phyloP scores from a whole-genome alignment of 352 stramenopile genomes.

The Phytophthora sp. region DNA sequence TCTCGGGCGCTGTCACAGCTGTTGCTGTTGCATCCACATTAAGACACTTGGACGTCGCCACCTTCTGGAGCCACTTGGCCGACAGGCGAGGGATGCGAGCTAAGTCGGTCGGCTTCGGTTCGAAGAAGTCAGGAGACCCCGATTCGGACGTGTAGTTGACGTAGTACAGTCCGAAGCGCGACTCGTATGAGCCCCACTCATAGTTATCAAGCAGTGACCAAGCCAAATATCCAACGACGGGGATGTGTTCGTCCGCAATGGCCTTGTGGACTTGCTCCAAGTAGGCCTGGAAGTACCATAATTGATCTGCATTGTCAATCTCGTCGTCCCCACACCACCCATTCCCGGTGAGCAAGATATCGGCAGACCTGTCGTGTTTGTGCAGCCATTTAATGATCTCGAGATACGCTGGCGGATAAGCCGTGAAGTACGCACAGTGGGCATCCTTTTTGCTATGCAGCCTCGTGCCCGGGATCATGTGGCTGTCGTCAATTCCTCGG shows the following conservation, averaged over 20 bases:
- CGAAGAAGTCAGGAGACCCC: conserved; percentile 25
- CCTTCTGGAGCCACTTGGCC: conserved; percentile 41
- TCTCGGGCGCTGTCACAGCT: conserved; percentile 5
- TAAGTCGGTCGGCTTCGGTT: conserved; percentile 33
- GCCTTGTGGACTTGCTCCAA: conserved; percentile 52
- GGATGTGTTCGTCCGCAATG: conserved; percentile 36
- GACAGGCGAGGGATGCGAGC: conserved; percentile 42
- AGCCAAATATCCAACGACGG: conserved; percentile 33
- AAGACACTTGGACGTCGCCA: conserved; percentile 34
- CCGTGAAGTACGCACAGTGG: conserved; percentile 51
- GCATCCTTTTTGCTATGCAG: conserved; percentile 19
- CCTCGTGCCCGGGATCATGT: conserved; percentile 12
- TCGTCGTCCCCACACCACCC: conserved; percentile 60
- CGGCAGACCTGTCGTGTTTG: conserved; percentile 40
- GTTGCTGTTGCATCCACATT: conserved; percentile 12
- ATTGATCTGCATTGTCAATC: conserved; percentile 55
- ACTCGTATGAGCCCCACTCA: conserved; percentile 41
- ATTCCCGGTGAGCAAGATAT: conserved; percentile 65
- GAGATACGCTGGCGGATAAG: conserved; percentile 59
- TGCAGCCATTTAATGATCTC: conserved; percentile 62
- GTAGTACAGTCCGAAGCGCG: conserved; percentile 58
- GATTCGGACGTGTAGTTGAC: conserved; percentile 51
- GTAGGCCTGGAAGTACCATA: conserved; percentile 46
- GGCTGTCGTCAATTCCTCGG: conserved; percentile 43
- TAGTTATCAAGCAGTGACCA: conserved; percentile 39